Evolutionary conservation across 1,284 basidiomycete species (phyloP).

Genomic region (Ceratobasidium sp.): DNA sequence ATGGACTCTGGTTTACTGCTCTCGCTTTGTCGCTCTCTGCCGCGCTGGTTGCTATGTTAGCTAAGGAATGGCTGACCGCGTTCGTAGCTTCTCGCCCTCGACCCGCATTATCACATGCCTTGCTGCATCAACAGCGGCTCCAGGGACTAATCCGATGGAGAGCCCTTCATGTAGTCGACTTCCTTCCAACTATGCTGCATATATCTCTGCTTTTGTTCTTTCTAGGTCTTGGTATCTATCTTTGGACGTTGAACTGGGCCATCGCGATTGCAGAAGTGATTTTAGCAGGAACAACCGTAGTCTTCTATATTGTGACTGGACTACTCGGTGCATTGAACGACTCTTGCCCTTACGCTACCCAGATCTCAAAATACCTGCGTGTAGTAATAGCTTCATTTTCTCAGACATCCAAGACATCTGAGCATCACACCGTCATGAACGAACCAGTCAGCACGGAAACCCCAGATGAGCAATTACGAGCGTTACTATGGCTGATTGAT

Average conservation of each 20-base stretch:
- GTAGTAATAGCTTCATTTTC: not conserved
- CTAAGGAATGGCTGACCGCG: slow-evolving; percentile 24
- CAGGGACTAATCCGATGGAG: not conserved
- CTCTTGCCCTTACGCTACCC: slow-evolving; percentile 13
- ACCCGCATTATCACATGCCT: not conserved
- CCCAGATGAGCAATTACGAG: not conserved
- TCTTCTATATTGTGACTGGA: slow-evolving; percentile 6
- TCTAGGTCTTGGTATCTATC: slow-evolving; percentile 11
- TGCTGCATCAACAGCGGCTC: not conserved
- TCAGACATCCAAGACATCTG: not conserved
- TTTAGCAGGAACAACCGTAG: not conserved
- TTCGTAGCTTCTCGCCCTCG: slow-evolving; percentile 12
- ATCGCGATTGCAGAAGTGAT: not conserved
- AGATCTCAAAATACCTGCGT: slow-evolving; percentile 8
- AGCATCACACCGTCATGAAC: too few species aligned
- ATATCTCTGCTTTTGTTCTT: slow-evolving; percentile 16
- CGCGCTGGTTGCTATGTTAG: slow-evolving; percentile 21
- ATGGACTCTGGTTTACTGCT: slow-evolving; percentile 38
- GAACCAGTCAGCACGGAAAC: not conserved
- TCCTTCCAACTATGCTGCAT: slow-evolving; percentile 29
- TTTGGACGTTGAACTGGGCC: slow-evolving; percentile 4
- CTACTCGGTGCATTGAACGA: slow-evolving; percentile 1
- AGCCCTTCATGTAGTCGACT: not conserved
- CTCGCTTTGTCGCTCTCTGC: slow-evolving; percentile 21
- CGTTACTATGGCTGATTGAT: slow-evolving; percentile 3